These are phyloP conservation scores for Quercus engelmannii DNA, from an alignment of 306 rosid species.

Conservation along the genomic window DNA sequence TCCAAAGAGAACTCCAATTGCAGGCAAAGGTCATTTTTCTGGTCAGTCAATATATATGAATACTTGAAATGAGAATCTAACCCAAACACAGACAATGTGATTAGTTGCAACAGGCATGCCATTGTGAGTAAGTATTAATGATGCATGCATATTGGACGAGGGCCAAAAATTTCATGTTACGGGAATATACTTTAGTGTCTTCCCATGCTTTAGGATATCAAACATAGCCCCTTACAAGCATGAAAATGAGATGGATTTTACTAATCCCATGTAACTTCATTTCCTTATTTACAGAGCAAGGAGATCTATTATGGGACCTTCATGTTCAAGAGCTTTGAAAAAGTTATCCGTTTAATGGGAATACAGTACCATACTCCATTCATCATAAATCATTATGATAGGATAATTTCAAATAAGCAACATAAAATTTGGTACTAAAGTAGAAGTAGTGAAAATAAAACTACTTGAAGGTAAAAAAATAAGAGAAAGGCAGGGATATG, in stretches of 20 bases:
- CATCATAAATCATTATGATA: background rate
- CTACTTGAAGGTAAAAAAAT: background rate
- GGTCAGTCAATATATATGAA: background rate
- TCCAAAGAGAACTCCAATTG: background rate
- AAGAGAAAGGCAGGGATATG: background rate
- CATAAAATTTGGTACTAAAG: background rate
- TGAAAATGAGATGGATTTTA: background rate
- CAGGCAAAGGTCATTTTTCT: background rate
- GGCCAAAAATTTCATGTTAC: background rate
- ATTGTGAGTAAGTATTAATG: background rate
- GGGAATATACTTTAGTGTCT: background rate
- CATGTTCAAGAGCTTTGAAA: background rate
- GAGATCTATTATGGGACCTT: background rate
- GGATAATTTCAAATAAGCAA: background rate
- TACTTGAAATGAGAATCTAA: background rate
- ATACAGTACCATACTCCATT: background rate
- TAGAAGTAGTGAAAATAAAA: slow-evolving; percentile 6
- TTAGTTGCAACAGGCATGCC: background rate
- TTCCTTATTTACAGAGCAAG: background rate
- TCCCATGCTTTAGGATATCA: background rate
- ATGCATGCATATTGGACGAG: background rate
- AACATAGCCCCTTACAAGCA: background rate
- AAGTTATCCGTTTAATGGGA: background rate
- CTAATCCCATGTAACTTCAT: background rate
- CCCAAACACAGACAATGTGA: background rate